Conservation (phyloP, 306 rosid species). For the Delonix regia region DNA sequence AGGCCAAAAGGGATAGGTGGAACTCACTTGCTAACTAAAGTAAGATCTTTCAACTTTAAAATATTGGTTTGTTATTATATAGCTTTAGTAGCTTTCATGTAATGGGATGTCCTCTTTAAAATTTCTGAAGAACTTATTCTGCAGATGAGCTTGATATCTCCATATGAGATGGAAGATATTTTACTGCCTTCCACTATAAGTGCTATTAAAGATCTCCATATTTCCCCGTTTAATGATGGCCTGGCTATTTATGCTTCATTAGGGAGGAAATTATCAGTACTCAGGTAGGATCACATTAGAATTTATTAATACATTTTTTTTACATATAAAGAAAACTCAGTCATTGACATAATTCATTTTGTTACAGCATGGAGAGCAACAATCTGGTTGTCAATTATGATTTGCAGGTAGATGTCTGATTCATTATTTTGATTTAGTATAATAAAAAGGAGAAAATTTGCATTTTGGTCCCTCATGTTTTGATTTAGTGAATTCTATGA, state of each 20-base stretch:
- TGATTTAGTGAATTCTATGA: no score
- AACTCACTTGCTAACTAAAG: constrained; percentile 62
- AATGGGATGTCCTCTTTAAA: constrained; percentile 22
- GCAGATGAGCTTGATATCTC: constrained; percentile 84
- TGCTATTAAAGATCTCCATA: constrained; percentile 68
- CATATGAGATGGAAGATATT: constrained; percentile 79
- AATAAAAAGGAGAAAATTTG: no score
- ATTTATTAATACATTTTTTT: constrained; percentile 22
- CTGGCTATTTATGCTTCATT: constrained; percentile 73
- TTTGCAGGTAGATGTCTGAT: constrained; percentile 66
- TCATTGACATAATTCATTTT: constrained; percentile 38
- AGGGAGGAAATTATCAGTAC: constrained; percentile 74
- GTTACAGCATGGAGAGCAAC: constrained; percentile 75
- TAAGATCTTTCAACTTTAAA: constrained; percentile 44
- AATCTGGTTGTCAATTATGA: constrained; percentile 65
- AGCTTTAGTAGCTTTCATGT: constrained; percentile 26
- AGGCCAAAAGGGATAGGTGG: constrained; percentile 64
- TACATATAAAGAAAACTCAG: background rate
- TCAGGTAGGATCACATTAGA: constrained; percentile 59
- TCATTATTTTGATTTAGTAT: constrained; percentile 26
- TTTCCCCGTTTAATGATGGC: constrained; percentile 59
- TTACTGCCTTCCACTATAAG: constrained; percentile 59
- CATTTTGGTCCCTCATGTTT: no score
- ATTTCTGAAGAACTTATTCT: constrained; percentile 39
- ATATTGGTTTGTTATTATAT: constrained; percentile 9